phyloP scores from a whole-genome alignment of 768 basidiomycete species.

The Hypsizygus marmoreus region DNA sequence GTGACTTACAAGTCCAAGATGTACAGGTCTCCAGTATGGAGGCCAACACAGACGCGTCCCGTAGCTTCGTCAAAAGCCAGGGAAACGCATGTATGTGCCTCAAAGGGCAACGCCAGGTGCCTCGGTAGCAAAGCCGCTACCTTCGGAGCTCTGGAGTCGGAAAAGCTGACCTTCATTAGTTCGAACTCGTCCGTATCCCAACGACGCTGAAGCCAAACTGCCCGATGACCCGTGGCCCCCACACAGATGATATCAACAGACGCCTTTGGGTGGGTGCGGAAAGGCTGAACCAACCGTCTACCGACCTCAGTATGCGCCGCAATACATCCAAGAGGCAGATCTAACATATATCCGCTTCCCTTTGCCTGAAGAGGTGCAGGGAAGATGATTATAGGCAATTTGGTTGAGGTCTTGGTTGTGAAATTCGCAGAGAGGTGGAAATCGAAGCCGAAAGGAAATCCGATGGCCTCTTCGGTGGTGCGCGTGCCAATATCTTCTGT shows the following conservation, averaged over 20 bases:
- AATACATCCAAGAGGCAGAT: constrained; percentile 15
- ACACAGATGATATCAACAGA: constrained; percentile 29
- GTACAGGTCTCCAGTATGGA: constrained; percentile 57
- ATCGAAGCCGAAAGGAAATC: constrained; percentile 15
- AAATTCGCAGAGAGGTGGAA: constrained; percentile 20
- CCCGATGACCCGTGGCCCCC: constrained; percentile 45
- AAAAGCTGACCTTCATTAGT: constrained; percentile 54
- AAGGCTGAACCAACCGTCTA: too few species aligned
- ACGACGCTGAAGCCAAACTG: constrained; percentile 54
- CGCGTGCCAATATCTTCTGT: not conserved
- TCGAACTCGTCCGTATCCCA: constrained; percentile 50
- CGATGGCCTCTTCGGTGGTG: constrained; percentile 5
- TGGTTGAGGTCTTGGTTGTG: constrained; percentile 9
- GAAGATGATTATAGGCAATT: constrained; percentile 21
- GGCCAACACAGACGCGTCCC: constrained; percentile 50
- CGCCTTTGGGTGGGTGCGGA: constrained; percentile 12
- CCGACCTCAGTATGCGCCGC: not conserved
- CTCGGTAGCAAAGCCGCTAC: constrained; percentile 45
- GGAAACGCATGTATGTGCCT: constrained; percentile 42
- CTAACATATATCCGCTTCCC: constrained; percentile 20
- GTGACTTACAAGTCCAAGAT: constrained; percentile 39
- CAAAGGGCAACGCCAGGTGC: constrained; percentile 53
- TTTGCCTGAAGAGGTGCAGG: constrained; percentile 14
- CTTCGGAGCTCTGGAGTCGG: constrained; percentile 20
- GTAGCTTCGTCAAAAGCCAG: constrained; percentile 59